Evolutionary conservation across 2,329 filamentous ascomycete genomes (phyloP), one percentile per base, ranked within the genome.

Genomic region (Penicillium sp.): DNA sequence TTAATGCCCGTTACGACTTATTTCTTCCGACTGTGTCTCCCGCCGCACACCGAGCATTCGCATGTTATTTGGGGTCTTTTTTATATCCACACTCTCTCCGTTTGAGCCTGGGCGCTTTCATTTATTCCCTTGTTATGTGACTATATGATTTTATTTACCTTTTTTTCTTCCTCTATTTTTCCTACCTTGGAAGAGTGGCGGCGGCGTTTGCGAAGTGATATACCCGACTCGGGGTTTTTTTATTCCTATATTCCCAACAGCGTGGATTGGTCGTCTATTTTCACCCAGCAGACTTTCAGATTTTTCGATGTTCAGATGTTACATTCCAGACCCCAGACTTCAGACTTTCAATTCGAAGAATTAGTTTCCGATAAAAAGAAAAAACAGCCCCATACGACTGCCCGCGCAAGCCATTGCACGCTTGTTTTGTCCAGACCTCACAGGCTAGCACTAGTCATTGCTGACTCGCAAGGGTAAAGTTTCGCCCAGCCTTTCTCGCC

Each of bases 1-100:
- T 59, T 59, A 51, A 64, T 64, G 60, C 57, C 63, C 60, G 60
- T 65, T 46, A 65, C 60, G 63, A 65, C 54, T 59, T 53, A 55
- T 50, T 55, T 31, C 52, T 34, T 52, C 44, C 40, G 50, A 52
- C 56, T 56, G 53, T 46, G 24, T 52, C 14, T 24, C 27, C 32
- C 10, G 42, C 48, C 48, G n/a, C 47, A 34, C 18, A 38, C 47
- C 53, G 40, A 46, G 39, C 24, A 42, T 49, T 59, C 49, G 54
- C 57, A 54, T 58, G 45, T 51, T 24, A n/a, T 29, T 42, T 54
- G 58, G 40, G 34, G 34, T n/a, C 34, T 36, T n/a, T 59, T 53
- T 52, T 56, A 46, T 36, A 31, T 44, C 29, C 43, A 16, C 27
- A 47, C 42, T 48, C 39, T 53, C 39, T 34, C 49, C 7, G 34